Conservation (phyloP, 495 filamentous ascomycete genomes). For the Podospora appendiculata region DNA sequence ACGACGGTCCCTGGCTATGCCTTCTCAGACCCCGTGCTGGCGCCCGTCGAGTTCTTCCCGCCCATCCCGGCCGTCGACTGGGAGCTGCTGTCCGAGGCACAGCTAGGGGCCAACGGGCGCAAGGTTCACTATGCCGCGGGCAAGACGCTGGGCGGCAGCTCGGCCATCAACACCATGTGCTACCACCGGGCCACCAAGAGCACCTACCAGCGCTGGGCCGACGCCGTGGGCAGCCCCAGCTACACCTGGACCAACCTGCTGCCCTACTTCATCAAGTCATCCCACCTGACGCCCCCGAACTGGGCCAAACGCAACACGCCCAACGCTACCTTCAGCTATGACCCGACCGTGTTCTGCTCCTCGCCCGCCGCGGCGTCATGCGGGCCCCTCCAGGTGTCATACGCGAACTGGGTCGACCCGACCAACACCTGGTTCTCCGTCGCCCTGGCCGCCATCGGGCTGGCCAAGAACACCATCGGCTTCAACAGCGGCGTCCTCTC, state of each 20-base stretch:
- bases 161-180: conserved; percentile 46
- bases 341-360: conserved; percentile 11
- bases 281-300: conserved; percentile 25
- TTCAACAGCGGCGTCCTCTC: conserved; percentile 28
- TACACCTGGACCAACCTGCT: conserved; percentile 38
- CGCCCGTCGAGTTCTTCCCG: conserved; percentile 4
- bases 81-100: conserved; percentile 1
- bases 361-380: background rate
- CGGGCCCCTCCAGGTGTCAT: conserved; percentile 12
- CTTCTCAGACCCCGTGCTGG: conserved; percentile 7
- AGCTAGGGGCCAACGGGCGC: conserved; percentile 21
- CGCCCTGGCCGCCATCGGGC: conserved; percentile 26
- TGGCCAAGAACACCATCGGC: conserved; percentile 18
- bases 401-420: conserved; percentile 16
- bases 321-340: conserved; percentile 20
- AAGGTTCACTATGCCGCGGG: conserved; percentile 32
- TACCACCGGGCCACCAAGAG: conserved; percentile 30
- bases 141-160: conserved; percentile 37
- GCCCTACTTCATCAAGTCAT: conserved; percentile 34
- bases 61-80: background rate
- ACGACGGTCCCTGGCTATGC: conserved; percentile 32
- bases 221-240: conserved; percentile 32
- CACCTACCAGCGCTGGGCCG: conserved; percentile 41
- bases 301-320: conserved; percentile 9
- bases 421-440: conserved; percentile 25